A percentile compares a stretch with the other conserved stretches of the same genome.
Conservation (phyloP, 2,329 filamentous ascomycete species). For the Furcasterigmium furcatum region DNA sequence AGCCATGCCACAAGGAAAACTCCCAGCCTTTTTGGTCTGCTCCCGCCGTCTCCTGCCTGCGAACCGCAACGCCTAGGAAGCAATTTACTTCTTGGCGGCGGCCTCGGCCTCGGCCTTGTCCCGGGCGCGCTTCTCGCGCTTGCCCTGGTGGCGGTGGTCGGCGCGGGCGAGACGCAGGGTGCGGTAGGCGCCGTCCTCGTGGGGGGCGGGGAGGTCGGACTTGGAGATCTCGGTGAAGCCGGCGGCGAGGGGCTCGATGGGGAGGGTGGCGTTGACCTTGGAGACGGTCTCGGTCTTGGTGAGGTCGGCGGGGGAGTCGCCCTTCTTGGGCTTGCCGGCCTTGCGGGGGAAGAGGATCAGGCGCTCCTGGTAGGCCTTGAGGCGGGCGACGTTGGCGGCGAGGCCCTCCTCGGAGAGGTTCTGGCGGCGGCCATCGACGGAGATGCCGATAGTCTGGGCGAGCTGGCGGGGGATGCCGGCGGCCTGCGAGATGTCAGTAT, state of each 20-base stretch:
- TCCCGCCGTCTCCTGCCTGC: too few species aligned
- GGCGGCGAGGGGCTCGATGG: constrained; percentile 66
- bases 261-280: constrained; percentile 58
- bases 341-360: constrained; percentile 98
- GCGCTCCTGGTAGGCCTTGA: constrained; percentile 95
- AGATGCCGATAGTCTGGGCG: constrained; percentile 93
- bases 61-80: constrained; percentile 1
- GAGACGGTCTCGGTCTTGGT: constrained; percentile 60
- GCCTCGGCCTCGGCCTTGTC: constrained; percentile 81
- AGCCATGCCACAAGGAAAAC: background rate
- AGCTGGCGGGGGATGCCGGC: constrained; percentile 93
- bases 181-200: constrained; percentile 83
- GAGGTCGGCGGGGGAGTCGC: constrained; percentile 75
- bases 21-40: background rate
- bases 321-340: constrained; percentile 89
- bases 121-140: constrained; percentile 89
- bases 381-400: constrained; percentile 90
- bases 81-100: constrained; percentile 68
- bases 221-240: constrained; percentile 75
- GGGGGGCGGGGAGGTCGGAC: constrained; percentile 70
- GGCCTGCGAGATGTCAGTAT: constrained; percentile 54
- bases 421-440: constrained; percentile 93
- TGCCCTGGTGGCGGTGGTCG: constrained; percentile 77
- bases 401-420: constrained; percentile 97
- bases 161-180: constrained; percentile 81